Percentiles rank a stretch among this genome's conserved stretches.
Conservation (phyloP, 257 asterid species). For the Rauvolfia tetraphylla region DNA sequence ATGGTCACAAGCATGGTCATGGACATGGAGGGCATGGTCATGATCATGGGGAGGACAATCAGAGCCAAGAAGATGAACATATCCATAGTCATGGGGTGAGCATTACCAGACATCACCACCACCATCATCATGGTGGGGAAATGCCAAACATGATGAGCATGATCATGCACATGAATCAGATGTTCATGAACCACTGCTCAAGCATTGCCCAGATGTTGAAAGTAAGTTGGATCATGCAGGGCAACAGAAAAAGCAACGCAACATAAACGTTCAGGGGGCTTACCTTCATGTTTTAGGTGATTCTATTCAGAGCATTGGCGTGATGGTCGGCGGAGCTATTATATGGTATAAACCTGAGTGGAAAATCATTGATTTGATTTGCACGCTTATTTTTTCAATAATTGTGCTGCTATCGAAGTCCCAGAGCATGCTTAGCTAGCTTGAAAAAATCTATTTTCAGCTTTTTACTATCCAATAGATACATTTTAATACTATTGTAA, state of each 20-base stretch:
- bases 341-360: conserved; percentile 90
- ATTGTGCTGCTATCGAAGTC: too few relatives aligned
- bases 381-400: conserved; percentile 78
- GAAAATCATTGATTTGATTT: conserved; percentile 78
- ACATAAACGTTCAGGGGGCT: conserved; percentile 92
- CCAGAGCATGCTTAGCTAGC: too few relatives aligned
- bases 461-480: too few relatives aligned
- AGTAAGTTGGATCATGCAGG: conserved; percentile 24
- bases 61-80: conserved; percentile 24
- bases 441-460: too few relatives aligned
- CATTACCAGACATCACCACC: conserved; percentile 29
- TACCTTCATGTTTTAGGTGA: conserved; percentile 92
- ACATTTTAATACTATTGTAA: too few relatives aligned
- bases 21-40: conserved; percentile 35
- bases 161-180: conserved; percentile 37
- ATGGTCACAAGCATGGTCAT: too few relatives aligned
- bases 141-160: conserved; percentile 43
- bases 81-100: conserved; percentile 27
- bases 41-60: conserved; percentile 14
- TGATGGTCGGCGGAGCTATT: conserved; percentile 88
- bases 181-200: conserved; percentile 44
- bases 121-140: conserved; percentile 24
- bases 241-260: conserved; percentile 43
- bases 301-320: conserved; percentile 86
- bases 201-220: conserved; percentile 25